Evolutionary conservation across 2,329 filamentous ascomycete species (phyloP).

Genomic region (Cladosporium sp.): DNA sequence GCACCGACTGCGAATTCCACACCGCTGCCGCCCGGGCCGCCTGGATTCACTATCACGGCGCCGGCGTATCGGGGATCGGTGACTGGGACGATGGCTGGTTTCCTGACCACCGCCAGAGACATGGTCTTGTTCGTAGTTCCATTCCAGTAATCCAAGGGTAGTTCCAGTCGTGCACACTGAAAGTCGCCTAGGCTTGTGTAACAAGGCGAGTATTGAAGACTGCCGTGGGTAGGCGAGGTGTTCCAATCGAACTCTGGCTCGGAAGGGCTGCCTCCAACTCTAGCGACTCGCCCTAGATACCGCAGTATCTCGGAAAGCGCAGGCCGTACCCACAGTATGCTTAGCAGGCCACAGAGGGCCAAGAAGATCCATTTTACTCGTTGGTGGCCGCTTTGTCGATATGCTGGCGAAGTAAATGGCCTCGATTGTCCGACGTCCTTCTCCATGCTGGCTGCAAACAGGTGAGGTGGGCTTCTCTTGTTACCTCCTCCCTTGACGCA

Average conservation of each 20-base stretch:
- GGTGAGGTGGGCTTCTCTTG: too few relatives aligned
- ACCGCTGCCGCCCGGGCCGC: conserved; percentile 40
- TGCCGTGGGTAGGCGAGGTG: background rate
- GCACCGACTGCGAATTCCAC: conserved; percentile 24
- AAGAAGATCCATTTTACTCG: background rate
- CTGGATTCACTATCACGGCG: conserved; percentile 38
- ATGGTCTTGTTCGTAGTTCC: conserved; percentile 30
- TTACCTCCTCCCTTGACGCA: background rate
- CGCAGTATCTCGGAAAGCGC: too few relatives aligned
- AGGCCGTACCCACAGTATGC: background rate
- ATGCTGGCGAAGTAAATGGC: background rate
- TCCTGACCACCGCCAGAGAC: conserved; percentile 40
- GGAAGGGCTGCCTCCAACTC: too few relatives aligned
- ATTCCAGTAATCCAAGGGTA: conserved; percentile 43
- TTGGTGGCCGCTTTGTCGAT: background rate
- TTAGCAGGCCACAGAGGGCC: background rate
- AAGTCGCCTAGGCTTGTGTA: conserved; percentile 31
- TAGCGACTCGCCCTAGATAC: too few relatives aligned
- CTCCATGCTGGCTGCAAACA: background rate
- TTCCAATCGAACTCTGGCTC: conserved; percentile 15
- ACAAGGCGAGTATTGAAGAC: conserved; percentile 29
- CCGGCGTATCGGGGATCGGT: conserved; percentile 38
- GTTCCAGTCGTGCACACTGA: conserved; percentile 44
- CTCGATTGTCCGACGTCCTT: background rate
- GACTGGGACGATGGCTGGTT: conserved; percentile 37